These are phyloP conservation scores for Martiniozyma asiatica DNA, from an alignment of 1,139 yeast genomes.

Conservation along the genomic window DNA sequence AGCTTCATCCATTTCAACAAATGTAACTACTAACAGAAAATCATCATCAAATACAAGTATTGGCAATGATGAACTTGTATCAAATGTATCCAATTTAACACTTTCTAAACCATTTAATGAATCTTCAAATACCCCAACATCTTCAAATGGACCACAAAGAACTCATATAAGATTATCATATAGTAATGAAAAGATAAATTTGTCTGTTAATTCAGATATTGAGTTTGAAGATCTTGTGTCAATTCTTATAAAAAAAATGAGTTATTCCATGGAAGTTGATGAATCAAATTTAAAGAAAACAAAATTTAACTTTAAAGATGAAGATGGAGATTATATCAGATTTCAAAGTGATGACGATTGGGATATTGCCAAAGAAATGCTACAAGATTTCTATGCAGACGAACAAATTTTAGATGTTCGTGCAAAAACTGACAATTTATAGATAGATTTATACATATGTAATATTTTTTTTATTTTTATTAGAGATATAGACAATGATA, in stretches of 20 bases:
- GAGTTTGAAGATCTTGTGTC: constrained; percentile 35
- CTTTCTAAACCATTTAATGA: constrained; percentile 6
- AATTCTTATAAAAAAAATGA: constrained; percentile 32
- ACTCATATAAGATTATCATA: constrained; percentile 40
- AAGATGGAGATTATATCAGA: constrained; percentile 88
- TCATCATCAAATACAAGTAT: constrained; percentile 7
- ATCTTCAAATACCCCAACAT: constrained; percentile 7
- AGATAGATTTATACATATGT: too few relatives aligned
- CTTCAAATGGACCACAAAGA: constrained; percentile 3
- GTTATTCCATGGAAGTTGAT: constrained; percentile 28
- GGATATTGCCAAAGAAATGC: constrained; percentile 43
- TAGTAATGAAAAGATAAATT: constrained; percentile 22
- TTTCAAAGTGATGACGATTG: constrained; percentile 79
- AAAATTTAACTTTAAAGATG: constrained; percentile 77
- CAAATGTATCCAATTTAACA: constrained; percentile 12
- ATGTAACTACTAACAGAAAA: constrained; percentile 4
- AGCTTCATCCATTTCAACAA: constrained; percentile 2
- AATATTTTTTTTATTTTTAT: too few relatives aligned
- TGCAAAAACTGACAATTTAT: too few relatives aligned
- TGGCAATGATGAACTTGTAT: constrained; percentile 6
- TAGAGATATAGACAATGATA: too few relatives aligned
- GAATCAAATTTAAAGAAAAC: constrained; percentile 20
- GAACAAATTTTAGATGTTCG: constrained; percentile 21
- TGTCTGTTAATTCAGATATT: constrained; percentile 35
- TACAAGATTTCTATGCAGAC: constrained; percentile 32